phyloP scores from a whole-genome alignment of 768 basidiomycete species.

The Phaeotremella fagi region DNA sequence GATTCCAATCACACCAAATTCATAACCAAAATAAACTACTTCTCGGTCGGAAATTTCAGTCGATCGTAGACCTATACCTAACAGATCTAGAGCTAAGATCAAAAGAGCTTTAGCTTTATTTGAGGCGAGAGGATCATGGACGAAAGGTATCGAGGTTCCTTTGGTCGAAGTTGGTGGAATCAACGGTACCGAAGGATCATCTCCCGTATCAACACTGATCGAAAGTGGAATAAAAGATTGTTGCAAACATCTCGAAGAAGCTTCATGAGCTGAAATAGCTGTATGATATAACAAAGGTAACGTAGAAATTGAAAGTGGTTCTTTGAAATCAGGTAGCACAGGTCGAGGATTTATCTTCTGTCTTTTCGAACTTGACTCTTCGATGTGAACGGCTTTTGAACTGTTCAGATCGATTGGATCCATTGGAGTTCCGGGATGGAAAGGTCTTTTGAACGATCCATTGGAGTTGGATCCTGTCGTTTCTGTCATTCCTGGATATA shows the following conservation, averaged over 20 bases:
- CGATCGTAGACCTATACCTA: slow-evolving; percentile 18
- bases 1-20: slow-evolving; percentile 22
- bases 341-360: too few species aligned
- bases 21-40: slow-evolving; percentile 24
- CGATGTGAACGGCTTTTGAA: too few species aligned
- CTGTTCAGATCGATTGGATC: too few species aligned
- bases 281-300: slow-evolving; percentile 25
- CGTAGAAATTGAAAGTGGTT: neutral
- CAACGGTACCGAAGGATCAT: neutral
- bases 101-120: slow-evolving; percentile 20
- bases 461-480: too few species aligned
- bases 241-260: slow-evolving; percentile 21
- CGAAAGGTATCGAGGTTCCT: neutral
- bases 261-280: slow-evolving; percentile 27
- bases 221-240: slow-evolving; percentile 29
- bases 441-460: too few species aligned
- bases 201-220: neutral
- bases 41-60: slow-evolving; percentile 26
- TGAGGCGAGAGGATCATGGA: slow-evolving; percentile 15
- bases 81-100: slow-evolving; percentile 25
- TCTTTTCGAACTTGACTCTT: too few species aligned
- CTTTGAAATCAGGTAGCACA: too few species aligned
- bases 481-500: too few species aligned
- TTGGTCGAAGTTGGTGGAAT: neutral
- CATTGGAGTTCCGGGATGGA: too few species aligned